These are phyloP conservation scores for Helicostylum pulchrum DNA, from an alignment of 192 early-diverging fungal species.

Conservation along the genomic window DNA sequence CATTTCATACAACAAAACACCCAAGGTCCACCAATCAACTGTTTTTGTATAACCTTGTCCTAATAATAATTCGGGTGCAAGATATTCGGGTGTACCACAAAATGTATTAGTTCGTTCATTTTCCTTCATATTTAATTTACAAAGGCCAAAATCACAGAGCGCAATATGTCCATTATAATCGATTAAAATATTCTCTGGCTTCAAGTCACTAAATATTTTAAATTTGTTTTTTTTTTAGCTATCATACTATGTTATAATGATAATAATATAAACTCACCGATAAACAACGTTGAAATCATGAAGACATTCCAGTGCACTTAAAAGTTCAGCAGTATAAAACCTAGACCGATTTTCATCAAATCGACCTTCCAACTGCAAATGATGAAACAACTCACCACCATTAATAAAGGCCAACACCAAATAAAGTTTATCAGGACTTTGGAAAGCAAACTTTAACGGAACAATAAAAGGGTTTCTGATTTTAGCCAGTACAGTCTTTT, in stretches of 20 bases:
- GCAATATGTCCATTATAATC: slow-evolving; percentile 95
- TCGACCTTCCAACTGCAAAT: slow-evolving; percentile 83
- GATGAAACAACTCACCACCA: slow-evolving; percentile 96
- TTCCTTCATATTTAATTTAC: slow-evolving; percentile 93
- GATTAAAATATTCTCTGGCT: slow-evolving; percentile 93
- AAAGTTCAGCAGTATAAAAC: slow-evolving; percentile 92
- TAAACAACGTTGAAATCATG: slow-evolving; percentile 89
- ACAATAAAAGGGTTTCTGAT: slow-evolving; percentile 93
- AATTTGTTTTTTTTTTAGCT: no score
- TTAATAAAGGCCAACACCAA: slow-evolving; percentile 93
- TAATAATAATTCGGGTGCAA: slow-evolving; percentile 87
- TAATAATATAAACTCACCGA: slow-evolving; percentile 43
- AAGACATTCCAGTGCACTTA: slow-evolving; percentile 88
- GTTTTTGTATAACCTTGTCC: slow-evolving; percentile 86
- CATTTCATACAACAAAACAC: slow-evolving; percentile 89
- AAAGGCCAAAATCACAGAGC: slow-evolving; percentile 91
- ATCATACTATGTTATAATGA: neutral
- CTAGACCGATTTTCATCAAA: slow-evolving; percentile 86
- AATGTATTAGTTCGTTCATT: slow-evolving; percentile 91
- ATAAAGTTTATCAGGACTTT: slow-evolving; percentile 92
- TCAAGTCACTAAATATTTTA: slow-evolving; percentile 66
- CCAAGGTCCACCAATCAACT: slow-evolving; percentile 98
- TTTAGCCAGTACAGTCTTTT: slow-evolving; percentile 87
- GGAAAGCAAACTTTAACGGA: slow-evolving; percentile 91
- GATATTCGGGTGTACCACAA: slow-evolving; percentile 98